phyloP scores from a whole-genome alignment of 805 yeast species.

The Sporopachydermia quercuum region DNA sequence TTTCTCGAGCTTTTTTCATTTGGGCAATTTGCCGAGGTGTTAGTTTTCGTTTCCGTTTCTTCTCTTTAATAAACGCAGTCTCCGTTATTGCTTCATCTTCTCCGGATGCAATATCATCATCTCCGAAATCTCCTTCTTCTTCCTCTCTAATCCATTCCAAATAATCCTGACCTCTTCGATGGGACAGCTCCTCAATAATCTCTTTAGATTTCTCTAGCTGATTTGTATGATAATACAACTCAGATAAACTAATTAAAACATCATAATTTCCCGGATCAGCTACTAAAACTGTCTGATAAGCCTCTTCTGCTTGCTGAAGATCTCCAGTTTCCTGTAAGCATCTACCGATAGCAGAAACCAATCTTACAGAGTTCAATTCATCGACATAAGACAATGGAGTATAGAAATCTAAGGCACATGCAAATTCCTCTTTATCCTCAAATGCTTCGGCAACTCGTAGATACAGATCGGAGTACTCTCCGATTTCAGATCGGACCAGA shows the following conservation, averaged over 20 bases:
- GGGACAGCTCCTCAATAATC: constrained; percentile 36
- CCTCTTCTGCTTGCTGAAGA: constrained; percentile 45
- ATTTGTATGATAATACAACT: constrained; percentile 55
- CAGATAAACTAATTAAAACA: constrained; percentile 65
- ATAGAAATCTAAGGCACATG: constrained; percentile 64
- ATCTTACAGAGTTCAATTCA: constrained; percentile 35
- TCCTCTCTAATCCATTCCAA: constrained; percentile 2
- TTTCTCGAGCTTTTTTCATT: constrained; percentile 29
- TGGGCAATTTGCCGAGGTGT: not conserved
- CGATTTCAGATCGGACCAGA: constrained; percentile 39
- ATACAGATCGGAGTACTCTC: constrained; percentile 57
- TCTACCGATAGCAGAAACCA: constrained; percentile 50
- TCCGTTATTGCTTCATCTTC: constrained; percentile 5
- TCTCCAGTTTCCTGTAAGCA: constrained; percentile 66
- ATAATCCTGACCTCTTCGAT: constrained; percentile 4
- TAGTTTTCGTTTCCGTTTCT: constrained; percentile 5
- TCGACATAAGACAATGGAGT: constrained; percentile 39
- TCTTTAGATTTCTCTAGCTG: constrained; percentile 41
- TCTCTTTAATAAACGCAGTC: constrained; percentile 15
- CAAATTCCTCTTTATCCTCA: constrained; percentile 50
- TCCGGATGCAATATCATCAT: not conserved
- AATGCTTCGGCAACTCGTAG: constrained; percentile 63
- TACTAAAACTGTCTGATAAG: constrained; percentile 38
- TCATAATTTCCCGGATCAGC: constrained; percentile 53
- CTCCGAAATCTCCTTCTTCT: constrained; percentile 2